Base-by-base conservation (phyloP, 495 filamentous ascomycete genomes). In the Aspergillus bertholletiae region DNA sequence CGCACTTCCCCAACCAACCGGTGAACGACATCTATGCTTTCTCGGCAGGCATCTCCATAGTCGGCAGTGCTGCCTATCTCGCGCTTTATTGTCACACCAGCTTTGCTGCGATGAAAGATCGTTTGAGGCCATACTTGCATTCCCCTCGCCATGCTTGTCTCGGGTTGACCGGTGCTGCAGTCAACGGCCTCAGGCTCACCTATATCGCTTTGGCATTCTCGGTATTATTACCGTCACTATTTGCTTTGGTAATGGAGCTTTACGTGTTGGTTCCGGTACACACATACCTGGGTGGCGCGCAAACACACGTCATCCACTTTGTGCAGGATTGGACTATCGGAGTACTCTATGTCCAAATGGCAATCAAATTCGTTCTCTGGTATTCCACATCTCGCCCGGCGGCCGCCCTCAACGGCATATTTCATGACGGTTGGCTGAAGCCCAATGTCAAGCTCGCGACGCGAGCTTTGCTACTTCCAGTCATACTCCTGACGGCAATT, bases 11-110 rank as follows among this genome's bases (percentile, higher is more conserved):
- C 15, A 65, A 72, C 17, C 75, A 86, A 34, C 82, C 84, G 18
- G 84, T 90, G 65, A 97, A 97, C 68, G 94, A 99, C 66, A 86
- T 99, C 32, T 97, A 99, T 66, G 93, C 95, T 11, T 96, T 96
- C 68, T 94, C 89, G 45, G 83, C 90, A 34, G 94, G 94, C 18
- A 78, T 93, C 52, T 93, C 91, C 63, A 74, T 89, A 17, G 78
- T 94, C 23, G 88, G 88, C 48, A 80, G 80, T 5, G 61, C 81
- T 13, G 71, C 78, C 13, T 92, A 89, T 65, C 60, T 76, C 24
- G 58, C 81, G 9, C 64, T 84, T 51, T 81, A 86, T 60, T 67
- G 78, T 15, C 72, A 69, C n/a, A 59, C 73, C 0, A 75, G 76
- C 48, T 68, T 80, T 46, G 52, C 54, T 2, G 68, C 65, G 44